These are phyloP conservation scores for Phialophora macrospora DNA, from an alignment of 2,329 filamentous ascomycete species.

Conservation along the genomic window DNA sequence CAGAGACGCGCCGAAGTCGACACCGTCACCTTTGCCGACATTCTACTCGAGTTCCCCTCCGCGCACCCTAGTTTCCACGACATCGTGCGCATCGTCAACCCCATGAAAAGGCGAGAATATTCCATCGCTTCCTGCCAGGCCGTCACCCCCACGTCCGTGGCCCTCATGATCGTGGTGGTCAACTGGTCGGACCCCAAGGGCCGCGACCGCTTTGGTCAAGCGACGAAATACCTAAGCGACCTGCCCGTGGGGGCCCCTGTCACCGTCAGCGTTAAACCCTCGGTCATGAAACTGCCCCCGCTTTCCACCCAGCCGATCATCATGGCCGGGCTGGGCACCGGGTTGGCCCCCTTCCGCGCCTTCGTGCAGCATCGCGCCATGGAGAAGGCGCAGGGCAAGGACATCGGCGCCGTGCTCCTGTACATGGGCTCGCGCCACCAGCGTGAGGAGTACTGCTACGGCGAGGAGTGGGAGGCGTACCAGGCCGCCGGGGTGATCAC, in stretches of 20 bases:
- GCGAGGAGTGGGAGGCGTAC: constrained; percentile 99
- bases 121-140: constrained; percentile 98
- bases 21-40: constrained; percentile 86
- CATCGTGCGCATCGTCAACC: constrained; percentile 81
- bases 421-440: constrained; percentile 98
- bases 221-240: constrained; percentile 82
- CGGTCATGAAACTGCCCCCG: constrained; percentile 96
- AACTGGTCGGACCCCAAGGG: constrained; percentile 90
- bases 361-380: constrained; percentile 98
- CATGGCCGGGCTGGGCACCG: constrained; percentile 98
- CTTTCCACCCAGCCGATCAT: constrained; percentile 90
- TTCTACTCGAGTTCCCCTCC: constrained; percentile 86
- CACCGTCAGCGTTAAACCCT: constrained; percentile 94
- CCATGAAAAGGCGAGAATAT: constrained; percentile 96
- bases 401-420: constrained; percentile 88
- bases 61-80: constrained; percentile 89
- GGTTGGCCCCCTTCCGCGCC: constrained; percentile 97
- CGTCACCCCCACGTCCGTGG: constrained; percentile 85
- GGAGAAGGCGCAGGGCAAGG: constrained; percentile 96
- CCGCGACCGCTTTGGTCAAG: constrained; percentile 88
- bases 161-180: constrained; percentile 96
- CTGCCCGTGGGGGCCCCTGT: constrained; percentile 77
- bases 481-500: constrained; percentile 94
- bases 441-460: constrained; percentile 97
- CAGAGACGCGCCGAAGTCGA: constrained; percentile 91